Evolutionary conservation across 139 green algal genomes (phyloP).

Genomic region (Yamagishiella unicocca): DNA sequence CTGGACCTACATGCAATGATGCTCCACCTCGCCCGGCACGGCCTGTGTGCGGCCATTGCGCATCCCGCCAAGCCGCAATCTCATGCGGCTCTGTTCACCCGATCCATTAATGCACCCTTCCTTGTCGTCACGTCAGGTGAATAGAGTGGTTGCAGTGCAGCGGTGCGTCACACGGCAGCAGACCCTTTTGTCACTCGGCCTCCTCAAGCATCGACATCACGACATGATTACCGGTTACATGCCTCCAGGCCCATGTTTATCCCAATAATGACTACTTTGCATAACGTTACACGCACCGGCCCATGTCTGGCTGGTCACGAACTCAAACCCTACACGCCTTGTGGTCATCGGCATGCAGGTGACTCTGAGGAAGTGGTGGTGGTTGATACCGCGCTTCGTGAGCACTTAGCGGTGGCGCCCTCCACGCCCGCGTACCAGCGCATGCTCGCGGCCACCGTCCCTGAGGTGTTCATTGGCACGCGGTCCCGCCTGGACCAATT

Average conservation of each 20-base stretch:
- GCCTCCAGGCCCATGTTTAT: not conserved
- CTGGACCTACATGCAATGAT: not conserved
- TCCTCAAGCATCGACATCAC: too few species aligned
- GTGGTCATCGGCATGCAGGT: not conserved
- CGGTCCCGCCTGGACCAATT: not conserved
- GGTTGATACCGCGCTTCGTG: slow-evolving; percentile 9
- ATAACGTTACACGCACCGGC: not conserved
- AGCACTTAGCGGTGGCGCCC: slow-evolving; percentile 36
- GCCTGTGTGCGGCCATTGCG: not conserved
- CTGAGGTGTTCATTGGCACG: slow-evolving; percentile 6
- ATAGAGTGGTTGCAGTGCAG: too few species aligned
- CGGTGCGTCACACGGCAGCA: not conserved
- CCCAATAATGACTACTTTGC: not conserved
- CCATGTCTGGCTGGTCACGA: not conserved
- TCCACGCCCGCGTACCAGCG: slow-evolving; percentile 19
- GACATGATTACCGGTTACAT: not conserved
- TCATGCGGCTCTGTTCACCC: not conserved
- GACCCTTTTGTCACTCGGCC: not conserved
- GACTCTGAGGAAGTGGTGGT: slow-evolving; percentile 9
- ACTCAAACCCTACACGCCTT: not conserved
- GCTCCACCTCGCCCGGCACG: not conserved
- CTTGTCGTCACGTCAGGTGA: slow-evolving; percentile 20
- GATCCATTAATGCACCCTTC: slow-evolving; percentile 1
- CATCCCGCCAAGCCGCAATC: not conserved
- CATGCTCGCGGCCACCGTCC: not conserved